Evolutionary conservation across 139 green algal genomes (phyloP).

Genomic region (Micractinium conductrix): DNA sequence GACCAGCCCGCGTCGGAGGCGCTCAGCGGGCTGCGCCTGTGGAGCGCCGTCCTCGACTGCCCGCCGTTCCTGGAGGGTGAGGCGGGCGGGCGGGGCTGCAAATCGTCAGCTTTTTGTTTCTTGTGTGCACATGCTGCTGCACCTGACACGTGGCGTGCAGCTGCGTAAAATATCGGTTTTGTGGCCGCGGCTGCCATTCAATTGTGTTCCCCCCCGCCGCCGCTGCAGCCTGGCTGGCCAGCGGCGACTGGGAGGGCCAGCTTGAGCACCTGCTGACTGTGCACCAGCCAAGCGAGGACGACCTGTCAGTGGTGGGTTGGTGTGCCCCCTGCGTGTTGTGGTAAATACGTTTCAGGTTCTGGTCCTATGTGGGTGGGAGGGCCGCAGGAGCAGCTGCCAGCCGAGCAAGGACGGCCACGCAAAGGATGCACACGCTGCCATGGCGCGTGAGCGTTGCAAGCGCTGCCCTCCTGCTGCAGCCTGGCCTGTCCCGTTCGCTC

Average conservation of each 20-base stretch:
- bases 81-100: too few species aligned
- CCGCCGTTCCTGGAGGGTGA: not conserved
- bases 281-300: conserved; percentile 38
- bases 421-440: too few species aligned
- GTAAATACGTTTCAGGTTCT: too few species aligned
- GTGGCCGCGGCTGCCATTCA: not conserved
- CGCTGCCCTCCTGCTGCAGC: too few species aligned
- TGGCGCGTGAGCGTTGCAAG: too few species aligned
- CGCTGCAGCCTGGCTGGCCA: conserved; percentile 40
- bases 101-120: too few species aligned
- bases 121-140: too few species aligned
- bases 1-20: conserved; percentile 13
- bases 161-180: too few species aligned
- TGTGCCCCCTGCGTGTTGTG: not conserved
- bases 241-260: conserved; percentile 33
- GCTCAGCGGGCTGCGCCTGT: conserved; percentile 23
- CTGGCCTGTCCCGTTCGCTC: not conserved
- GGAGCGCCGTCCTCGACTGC: conserved; percentile 34
- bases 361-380: too few species aligned
- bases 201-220: not conserved
- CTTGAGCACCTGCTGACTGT: conserved; percentile 50
- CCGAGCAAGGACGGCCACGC: too few species aligned
- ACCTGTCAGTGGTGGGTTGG: not conserved
- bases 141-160: too few species aligned
- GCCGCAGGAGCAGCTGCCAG: too few species aligned